Conservation (phyloP, 2,329 filamentous ascomycete species). For the Epichloe scottii region DNA sequence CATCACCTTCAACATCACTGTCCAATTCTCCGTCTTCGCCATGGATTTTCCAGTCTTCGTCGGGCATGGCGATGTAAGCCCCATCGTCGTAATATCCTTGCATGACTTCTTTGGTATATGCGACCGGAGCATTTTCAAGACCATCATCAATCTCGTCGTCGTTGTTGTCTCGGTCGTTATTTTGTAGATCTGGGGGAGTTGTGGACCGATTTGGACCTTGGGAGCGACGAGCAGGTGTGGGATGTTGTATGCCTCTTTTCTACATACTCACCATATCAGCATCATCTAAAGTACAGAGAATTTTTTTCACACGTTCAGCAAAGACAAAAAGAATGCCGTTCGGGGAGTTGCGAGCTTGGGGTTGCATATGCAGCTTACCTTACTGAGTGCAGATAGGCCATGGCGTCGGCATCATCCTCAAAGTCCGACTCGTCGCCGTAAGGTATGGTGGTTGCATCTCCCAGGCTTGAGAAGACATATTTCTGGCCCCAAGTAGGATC, state of each 20-base stretch:
- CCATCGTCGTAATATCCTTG: conserved; percentile 65
- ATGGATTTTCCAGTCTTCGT: conserved; percentile 19
- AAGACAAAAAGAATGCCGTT: background rate
- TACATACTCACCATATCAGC: conserved; percentile 45
- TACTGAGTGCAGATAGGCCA: conserved; percentile 60
- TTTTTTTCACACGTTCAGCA: background rate
- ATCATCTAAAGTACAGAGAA: conserved; percentile 7
- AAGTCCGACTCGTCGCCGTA: conserved; percentile 50
- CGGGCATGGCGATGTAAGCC: conserved; percentile 56
- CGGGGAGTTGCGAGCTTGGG: background rate
- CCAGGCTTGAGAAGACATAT: conserved; percentile 55
- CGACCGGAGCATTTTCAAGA: conserved; percentile 10
- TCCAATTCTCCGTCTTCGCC: conserved; percentile 13
- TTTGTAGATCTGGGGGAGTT: conserved; percentile 29
- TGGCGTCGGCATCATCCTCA: conserved; percentile 53
- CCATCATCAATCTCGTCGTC: conserved; percentile 23
- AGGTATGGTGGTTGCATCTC: conserved; percentile 31
- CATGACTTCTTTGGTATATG: conserved; percentile 41
- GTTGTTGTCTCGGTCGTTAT: conserved; percentile 17
- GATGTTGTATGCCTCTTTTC: conserved; percentile 62
- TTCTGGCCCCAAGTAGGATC: conserved; percentile 60
- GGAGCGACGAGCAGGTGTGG: conserved; percentile 59
- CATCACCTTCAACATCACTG: conserved; percentile 15
- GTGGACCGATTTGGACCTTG: conserved; percentile 38
- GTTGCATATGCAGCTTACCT: conserved; percentile 37